Evolutionary conservation across 2,329 filamentous ascomycete genomes (phyloP), one percentile per base, ranked within the genome.

Genomic region (Fusarium clavum): DNA sequence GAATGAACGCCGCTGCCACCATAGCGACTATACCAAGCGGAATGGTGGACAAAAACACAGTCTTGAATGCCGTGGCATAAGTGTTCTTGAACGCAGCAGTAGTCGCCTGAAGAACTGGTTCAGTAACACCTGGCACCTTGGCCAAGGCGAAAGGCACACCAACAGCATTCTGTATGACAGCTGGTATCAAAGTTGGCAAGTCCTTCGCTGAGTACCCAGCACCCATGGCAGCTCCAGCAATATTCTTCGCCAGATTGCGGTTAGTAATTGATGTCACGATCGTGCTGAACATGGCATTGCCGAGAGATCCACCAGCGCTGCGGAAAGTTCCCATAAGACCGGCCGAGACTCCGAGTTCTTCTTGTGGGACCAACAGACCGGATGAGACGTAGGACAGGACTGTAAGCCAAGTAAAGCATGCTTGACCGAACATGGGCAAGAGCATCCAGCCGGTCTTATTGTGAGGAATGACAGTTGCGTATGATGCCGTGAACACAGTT

Each of bases 241-340:
- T 63, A 6, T 63, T 63, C 4, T 41, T 56, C 1, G 29, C 58
- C 4, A 63, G 60, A 7, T 63, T 10, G 3, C 58, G 47, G 12
- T 63, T 63, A 14, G 47, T n/a, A 8, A 62, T 56, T 0, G 47
- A 62, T 4, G 58, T 55, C 10, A 63, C 24, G 12, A 63, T 63
- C 8, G 60, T 63, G 27, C 58, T 63, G 25, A 63, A 63, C 58
- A 63, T 63, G 24, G 60, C 60, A 20, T 63, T 63, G 7, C 60
- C 60, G 3, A 63, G 18, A 7, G 58, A 63, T 29, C 60, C 60
- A 7, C 60, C 60, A 24, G 58, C 58, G 27, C 60, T 63, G 14
- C 60, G 60, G 32, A 63, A 63, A 3, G 60, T 62, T 5, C 60
- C 60, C 47, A 63, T 63, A 1, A 63, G 43, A 10, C 60, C 58